Base-by-base conservation (phyloP, 495 filamentous ascomycete genomes). In the Tirmania nivea region DNA sequence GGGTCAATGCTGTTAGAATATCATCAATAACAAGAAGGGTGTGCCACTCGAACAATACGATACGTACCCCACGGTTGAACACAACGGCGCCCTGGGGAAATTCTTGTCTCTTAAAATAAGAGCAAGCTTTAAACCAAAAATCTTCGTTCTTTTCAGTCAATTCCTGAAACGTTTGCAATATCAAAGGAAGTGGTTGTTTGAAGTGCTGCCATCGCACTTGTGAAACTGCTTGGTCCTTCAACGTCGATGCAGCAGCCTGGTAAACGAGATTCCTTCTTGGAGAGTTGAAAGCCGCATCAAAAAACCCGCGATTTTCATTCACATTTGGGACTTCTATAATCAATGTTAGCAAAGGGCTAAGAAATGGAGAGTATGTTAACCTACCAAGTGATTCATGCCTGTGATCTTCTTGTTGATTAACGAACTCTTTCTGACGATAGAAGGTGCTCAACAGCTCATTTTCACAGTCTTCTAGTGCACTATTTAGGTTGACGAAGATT, bases 361-460 rank as follows among this genome's bases (percentile, higher is more conserved):
- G 20, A 57, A 60, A 17, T 54, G n/a, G 25, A 12, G 21, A 17
- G 20, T 51, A 16, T 35, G 21, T 12, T 4, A 39, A 16, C 17
- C 12, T 34, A 34, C 17, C 17, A 16, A 19, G 16, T 12, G 51
- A 52, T 45, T 12, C 25, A 34, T 16, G 52, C 34, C 21, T 20
- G 11, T 52, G 49, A 8, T 1, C 16, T 17, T 54, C 51, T 52
- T 52, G 50, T 14, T 19, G 49, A 45, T 45, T 45, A 4, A 45
- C 17, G 39, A 19, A 14, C 17, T 63, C 60, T 12, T 60, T 58
- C 19, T 63, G 60, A 8, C 52, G 75, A 63, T 90, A 93, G 55
- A 93, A 83, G 0, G 81, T 79, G 57, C 87, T 84, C 11, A 97
- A 73, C 21, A 94, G 84, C 54, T 94, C 83, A 60, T 97, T 97